phyloP scores from a whole-genome alignment of 2,329 filamentous ascomycete species.

The Cryphonectria naterciae region DNA sequence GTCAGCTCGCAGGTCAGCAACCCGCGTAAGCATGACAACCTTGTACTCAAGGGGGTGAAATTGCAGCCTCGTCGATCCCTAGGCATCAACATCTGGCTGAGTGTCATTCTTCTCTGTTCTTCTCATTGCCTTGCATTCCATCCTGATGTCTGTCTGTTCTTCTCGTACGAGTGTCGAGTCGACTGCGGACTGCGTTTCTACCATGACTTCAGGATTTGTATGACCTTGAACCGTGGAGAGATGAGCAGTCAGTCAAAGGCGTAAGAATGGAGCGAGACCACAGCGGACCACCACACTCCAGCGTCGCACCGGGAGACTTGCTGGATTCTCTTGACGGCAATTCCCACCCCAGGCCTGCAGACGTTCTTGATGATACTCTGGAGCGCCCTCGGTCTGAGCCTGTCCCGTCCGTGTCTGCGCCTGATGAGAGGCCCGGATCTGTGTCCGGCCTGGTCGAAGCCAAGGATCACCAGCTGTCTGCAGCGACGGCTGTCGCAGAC shows the following conservation, averaged over 20 bases:
- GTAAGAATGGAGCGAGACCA: constrained; percentile 15
- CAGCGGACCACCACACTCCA: constrained; percentile 13
- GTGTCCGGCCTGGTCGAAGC: constrained; percentile 8
- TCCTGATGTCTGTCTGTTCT: background rate
- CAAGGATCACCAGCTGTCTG: constrained; percentile 17
- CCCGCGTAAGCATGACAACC: background rate
- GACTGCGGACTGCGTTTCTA: background rate
- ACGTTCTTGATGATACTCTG: constrained; percentile 16
- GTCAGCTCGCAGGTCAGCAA: background rate
- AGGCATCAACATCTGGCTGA: background rate
- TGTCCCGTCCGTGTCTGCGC: constrained; percentile 16
- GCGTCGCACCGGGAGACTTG: constrained; percentile 16
- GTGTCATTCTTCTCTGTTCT: background rate
- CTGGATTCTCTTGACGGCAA: constrained; percentile 21
- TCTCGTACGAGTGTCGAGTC: background rate
- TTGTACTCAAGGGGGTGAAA: background rate
- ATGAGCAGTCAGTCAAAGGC: background rate
- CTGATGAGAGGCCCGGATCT: constrained; percentile 7
- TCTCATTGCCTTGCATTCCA: background rate
- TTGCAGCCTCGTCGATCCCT: constrained; percentile 6
- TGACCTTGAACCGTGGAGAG: background rate
- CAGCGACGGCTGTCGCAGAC: constrained; percentile 14
- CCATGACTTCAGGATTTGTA: constrained; percentile 7
- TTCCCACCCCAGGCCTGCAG: constrained; percentile 13
- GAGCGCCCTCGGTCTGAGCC: constrained; percentile 24